phyloP scores from a whole-genome alignment of 345 rosid species.

The Camelina hispida region DNA sequence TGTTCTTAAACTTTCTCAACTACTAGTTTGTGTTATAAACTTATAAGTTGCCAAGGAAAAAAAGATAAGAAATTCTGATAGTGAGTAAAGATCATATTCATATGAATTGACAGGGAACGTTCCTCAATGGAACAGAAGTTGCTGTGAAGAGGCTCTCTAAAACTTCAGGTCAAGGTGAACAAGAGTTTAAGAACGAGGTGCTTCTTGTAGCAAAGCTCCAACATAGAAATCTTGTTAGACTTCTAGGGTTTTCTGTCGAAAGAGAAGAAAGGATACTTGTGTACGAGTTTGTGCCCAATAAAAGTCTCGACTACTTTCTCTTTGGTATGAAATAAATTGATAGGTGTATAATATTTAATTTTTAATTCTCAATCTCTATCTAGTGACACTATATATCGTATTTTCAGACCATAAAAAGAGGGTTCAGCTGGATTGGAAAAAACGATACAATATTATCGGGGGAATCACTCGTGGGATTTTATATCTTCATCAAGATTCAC shows the following conservation, averaged over 20 bases:
- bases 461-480: conserved; percentile 42
- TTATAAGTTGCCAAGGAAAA: not conserved
- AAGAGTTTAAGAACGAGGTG: conserved; percentile 35
- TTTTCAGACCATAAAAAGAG: conserved; percentile 43
- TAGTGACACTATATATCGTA: not conserved
- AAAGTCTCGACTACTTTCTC: conserved; percentile 47
- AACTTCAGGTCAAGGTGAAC: conserved; percentile 54
- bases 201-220: conserved; percentile 7
- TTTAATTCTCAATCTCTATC: not conserved
- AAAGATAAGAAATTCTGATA: not conserved
- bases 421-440: conserved; percentile 34
- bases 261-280: conserved; percentile 46
- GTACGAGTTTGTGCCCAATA: conserved; percentile 53
- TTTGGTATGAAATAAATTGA: not conserved
- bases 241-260: conserved; percentile 53
- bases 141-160: conserved; percentile 57
- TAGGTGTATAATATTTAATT: not conserved
- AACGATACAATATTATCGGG: conserved; percentile 26
- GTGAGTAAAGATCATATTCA: not conserved
- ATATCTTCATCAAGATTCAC: conserved; percentile 48
- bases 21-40: not conserved
- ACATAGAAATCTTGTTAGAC: conserved; percentile 41
- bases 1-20: not conserved
- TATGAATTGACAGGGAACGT: conserved; percentile 27
- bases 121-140: conserved; percentile 43